Base-by-base conservation (phyloP, 2,329 filamentous ascomycete species). In the Monilinia polystroma region DNA sequence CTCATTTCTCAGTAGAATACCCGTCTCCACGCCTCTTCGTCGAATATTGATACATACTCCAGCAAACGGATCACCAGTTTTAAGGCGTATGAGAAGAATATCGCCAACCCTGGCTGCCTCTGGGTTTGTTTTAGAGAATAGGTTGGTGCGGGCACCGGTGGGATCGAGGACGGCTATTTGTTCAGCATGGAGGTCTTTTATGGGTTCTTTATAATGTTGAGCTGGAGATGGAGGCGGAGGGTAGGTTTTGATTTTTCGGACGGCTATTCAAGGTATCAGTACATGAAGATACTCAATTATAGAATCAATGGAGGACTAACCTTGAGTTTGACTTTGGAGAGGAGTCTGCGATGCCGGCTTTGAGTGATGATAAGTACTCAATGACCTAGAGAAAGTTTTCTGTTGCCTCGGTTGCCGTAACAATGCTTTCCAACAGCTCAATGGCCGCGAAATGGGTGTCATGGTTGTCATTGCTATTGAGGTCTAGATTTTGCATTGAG, bases 31-130 rank as follows among this genome's bases (percentile, higher is more conserved):
- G 68, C 93, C 93, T n/a, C 90, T 85, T 65, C 92, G 85, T 66
- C 93, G 90, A 77, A 99, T 93, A 76, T 90, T 90, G 76, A 99
- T 83, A 75, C 91, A 90, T 18, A 95, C 92, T 52, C 95, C 95
- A 1, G 93, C 87, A 77, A 97, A 97, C 8, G 94, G 92, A 78
- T 98, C 94, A 69, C 89, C 90, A 70, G 87, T 91, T 77, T 89
- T 90, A 75, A 92, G 90, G 53, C 92, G 92, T 58, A 97, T 91
- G 74, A 96, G 92, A 47, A 99, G 84, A 71, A 99, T 91, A 79
- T 99, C 95, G 75, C 95, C 95, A 1, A 90, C 86, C 74, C 90
- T 89, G 66, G 90, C 92, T 74, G 88, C 86, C 77, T 97, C 92
- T 43, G 85, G 85, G 79, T 94, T 96, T 64, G 84, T 79, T 72